These are phyloP conservation scores for Paramecium bursaria DNA, from an alignment of 73 alveolate genomes.

Conservation along the genomic window DNA sequence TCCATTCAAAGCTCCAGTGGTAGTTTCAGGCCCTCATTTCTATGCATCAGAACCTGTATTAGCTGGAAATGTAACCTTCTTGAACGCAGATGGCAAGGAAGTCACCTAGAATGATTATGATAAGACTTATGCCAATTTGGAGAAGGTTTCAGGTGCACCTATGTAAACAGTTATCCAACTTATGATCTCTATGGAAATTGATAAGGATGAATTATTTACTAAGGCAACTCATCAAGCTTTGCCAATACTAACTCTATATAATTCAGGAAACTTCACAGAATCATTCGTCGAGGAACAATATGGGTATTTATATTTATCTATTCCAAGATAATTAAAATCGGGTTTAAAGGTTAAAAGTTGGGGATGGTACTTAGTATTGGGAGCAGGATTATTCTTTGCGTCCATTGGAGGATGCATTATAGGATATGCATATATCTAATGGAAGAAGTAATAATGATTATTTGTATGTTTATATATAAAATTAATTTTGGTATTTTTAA, in stretches of 20 bases:
- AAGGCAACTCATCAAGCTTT: slow-evolving; percentile 11
- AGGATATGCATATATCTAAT: too few species aligned
- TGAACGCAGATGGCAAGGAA: neutral
- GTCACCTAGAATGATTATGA: slow-evolving; percentile 14
- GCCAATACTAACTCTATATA: slow-evolving; percentile 4
- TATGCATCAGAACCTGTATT: neutral
- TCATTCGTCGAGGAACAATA: neutral
- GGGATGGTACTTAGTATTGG: slow-evolving; percentile 57
- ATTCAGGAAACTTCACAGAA: slow-evolving; percentile 50
- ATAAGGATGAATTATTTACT: slow-evolving; percentile 18
- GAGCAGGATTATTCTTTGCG: too few species aligned
- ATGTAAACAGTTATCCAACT: slow-evolving; percentile 27
- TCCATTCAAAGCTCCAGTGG: slow-evolving; percentile 55
- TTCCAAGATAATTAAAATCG: slow-evolving; percentile 10
- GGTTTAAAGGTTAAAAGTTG: neutral
- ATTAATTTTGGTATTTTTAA: too few species aligned
- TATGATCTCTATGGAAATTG: slow-evolving; percentile 5
- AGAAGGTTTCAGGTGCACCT: slow-evolving; percentile 48
- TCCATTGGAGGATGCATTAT: too few species aligned
- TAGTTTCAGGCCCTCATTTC: slow-evolving; percentile 49
- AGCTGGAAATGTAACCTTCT: neutral
- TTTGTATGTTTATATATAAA: too few species aligned
- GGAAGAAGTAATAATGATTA: too few species aligned
- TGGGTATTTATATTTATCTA: too few species aligned
- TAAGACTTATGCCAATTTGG: slow-evolving; percentile 44